Conservation (phyloP, 2,329 filamentous ascomycete species). For the Thelonectria olida region DNA sequence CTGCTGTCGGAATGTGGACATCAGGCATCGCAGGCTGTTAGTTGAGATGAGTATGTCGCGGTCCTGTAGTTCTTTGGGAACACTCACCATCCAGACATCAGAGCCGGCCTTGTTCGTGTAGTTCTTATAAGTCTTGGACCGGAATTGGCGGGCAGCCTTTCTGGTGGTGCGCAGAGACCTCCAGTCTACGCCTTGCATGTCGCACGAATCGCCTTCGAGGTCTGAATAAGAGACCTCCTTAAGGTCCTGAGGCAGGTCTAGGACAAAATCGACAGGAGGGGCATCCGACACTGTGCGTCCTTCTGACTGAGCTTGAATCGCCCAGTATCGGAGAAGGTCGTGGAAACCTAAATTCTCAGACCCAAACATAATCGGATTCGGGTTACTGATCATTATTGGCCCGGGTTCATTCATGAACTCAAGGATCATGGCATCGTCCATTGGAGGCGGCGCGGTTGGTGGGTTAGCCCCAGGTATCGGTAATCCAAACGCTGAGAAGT, state of each 20-base stretch:
- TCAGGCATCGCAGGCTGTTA: constrained; percentile 32
- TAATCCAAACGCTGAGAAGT: not conserved
- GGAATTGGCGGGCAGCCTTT: constrained; percentile 56
- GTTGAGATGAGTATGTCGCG: constrained; percentile 17
- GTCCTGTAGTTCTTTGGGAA: not conserved
- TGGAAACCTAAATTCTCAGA: constrained; percentile 60
- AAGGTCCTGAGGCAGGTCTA: constrained; percentile 33
- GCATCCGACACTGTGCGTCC: not conserved
- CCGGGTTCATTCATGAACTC: constrained; percentile 19
- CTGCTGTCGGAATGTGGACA: constrained; percentile 46
- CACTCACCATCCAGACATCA: constrained; percentile 59
- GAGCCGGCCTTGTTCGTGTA: constrained; percentile 63
- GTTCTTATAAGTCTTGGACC: constrained; percentile 62
- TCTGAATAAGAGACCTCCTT: constrained; percentile 52
- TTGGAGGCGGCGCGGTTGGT: not conserved
- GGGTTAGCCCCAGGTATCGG: not conserved
- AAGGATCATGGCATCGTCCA: not conserved
- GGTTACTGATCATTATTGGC: constrained; percentile 43
- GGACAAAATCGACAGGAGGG: not conserved
- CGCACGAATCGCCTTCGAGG: constrained; percentile 63
- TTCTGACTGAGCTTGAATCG: constrained; percentile 40
- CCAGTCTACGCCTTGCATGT: constrained; percentile 71
- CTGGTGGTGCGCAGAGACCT: constrained; percentile 60
- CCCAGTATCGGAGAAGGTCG: constrained; percentile 63
- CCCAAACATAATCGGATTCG: constrained; percentile 51